Evolutionary conservation across 306 rosid genomes (phyloP).

Genomic region (Rosa persica): DNA sequence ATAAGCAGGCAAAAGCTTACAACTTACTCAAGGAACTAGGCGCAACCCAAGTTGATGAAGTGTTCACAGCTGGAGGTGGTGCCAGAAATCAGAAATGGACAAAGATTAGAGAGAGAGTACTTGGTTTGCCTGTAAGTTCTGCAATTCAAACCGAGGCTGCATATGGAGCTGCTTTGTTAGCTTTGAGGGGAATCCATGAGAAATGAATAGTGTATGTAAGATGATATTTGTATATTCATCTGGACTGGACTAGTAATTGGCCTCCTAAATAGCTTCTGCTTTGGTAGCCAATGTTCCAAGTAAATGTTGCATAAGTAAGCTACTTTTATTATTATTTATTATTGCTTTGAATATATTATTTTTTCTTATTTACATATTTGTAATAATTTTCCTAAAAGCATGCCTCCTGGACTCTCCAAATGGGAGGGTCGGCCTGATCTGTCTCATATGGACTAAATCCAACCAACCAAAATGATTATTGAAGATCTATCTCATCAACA

Average conservation of each 20-base stretch:
- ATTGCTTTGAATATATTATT: background rate
- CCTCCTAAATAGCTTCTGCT: background rate
- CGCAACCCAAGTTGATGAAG: slow-evolving; percentile 65
- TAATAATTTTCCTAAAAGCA: background rate
- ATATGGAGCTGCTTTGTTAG: slow-evolving; percentile 89
- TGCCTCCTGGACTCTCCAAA: background rate
- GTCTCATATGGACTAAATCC: background rate
- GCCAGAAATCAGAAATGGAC: slow-evolving; percentile 79
- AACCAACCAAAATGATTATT: background rate
- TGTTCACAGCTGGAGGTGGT: slow-evolving; percentile 87
- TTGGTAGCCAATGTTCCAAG: background rate
- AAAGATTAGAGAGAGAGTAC: slow-evolving; percentile 76
- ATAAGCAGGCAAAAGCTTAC: slow-evolving; percentile 69
- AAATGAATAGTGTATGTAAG: background rate
- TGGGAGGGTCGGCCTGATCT: background rate
- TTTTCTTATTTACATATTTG: background rate
- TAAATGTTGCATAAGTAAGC: background rate
- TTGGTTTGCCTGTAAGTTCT: slow-evolving; percentile 68
- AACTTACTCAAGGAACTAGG: slow-evolving; percentile 68
- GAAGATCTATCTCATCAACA: background rate
- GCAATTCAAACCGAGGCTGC: slow-evolving; percentile 85
- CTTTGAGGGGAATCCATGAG: slow-evolving; percentile 44
- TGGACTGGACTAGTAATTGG: background rate
- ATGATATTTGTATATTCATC: background rate
- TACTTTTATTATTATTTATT: background rate